These are phyloP conservation scores for Eucalyptus dawsonii DNA, from an alignment of 345 rosid genomes.

Conservation along the genomic window DNA sequence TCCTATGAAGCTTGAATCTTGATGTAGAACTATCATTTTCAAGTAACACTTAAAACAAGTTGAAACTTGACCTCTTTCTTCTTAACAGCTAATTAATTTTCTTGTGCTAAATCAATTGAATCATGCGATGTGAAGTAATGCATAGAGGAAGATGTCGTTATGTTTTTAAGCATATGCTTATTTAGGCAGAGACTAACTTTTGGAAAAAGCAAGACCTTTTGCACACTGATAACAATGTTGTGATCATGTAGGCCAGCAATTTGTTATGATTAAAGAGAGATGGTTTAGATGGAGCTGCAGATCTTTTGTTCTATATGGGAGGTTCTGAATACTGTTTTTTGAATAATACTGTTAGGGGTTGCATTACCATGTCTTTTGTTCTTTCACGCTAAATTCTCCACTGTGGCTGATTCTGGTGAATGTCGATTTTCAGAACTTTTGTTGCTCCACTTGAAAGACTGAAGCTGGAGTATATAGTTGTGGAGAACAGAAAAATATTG, in stretches of 20 bases:
- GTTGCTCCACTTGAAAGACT: slow-evolving; percentile 90
- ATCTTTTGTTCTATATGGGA: neutral
- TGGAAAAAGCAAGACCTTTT: neutral
- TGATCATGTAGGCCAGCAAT: neutral
- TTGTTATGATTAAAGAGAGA: neutral
- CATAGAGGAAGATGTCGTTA: neutral
- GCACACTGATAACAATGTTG: neutral
- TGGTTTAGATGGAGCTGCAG: neutral
- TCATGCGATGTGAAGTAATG: neutral
- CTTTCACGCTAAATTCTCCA: neutral
- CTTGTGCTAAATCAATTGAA: neutral
- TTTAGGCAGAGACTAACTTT: neutral
- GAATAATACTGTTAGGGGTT: neutral
- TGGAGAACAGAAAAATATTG: slow-evolving; percentile 57
- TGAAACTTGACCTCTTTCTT: neutral
- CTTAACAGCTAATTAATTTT: neutral
- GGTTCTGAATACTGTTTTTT: neutral
- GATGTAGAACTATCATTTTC: neutral
- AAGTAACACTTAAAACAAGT: neutral
- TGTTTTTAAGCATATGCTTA: neutral
- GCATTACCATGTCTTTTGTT: neutral
- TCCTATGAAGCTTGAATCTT: neutral
- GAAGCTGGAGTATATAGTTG: slow-evolving; percentile 79
- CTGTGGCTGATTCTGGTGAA: neutral
- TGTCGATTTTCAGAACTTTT: slow-evolving; percentile 37